Conservation (phyloP, 352 stramenopile genomes). For the Pythium brachiatum region DNA sequence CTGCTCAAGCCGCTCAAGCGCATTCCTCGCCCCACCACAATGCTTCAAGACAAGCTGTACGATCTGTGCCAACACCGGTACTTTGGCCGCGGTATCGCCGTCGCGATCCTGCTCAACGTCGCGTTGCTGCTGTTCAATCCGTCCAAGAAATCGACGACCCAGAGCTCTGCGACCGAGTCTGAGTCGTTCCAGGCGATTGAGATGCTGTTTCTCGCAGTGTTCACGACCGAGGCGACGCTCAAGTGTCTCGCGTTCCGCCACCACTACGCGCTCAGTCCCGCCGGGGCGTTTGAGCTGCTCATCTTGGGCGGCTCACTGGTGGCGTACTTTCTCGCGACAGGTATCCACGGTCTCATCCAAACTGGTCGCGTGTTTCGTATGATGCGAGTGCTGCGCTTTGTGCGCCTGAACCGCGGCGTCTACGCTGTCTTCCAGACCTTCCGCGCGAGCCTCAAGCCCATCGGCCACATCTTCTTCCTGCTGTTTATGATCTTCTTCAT, state of each 20-base stretch:
- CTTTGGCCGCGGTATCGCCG: constrained; percentile 47
- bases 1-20: constrained; percentile 59
- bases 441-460: constrained; percentile 55
- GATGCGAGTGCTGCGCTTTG: constrained; percentile 74
- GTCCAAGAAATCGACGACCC: constrained; percentile 22
- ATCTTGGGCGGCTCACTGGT: constrained; percentile 62
- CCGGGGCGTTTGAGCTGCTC: constrained; percentile 59
- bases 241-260: constrained; percentile 64
- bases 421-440: constrained; percentile 82
- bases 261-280: constrained; percentile 54
- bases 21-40: constrained; percentile 38
- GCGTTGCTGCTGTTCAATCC: constrained; percentile 65
- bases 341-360: constrained; percentile 68
- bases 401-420: constrained; percentile 67
- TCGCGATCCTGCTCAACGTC: constrained; percentile 72
- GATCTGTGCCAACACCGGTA: constrained; percentile 61
- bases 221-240: constrained; percentile 47
- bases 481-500: constrained; percentile 85
- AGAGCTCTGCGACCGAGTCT: constrained; percentile 2
- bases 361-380: constrained; percentile 70
- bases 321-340: constrained; percentile 59
- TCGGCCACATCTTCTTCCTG: constrained; percentile 79
- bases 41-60: constrained; percentile 41
- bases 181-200: constrained; percentile 59
- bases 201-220: constrained; percentile 65